Conservation (phyloP, 345 rosid genomes). For the Eucalyptus dawsonii region DNA sequence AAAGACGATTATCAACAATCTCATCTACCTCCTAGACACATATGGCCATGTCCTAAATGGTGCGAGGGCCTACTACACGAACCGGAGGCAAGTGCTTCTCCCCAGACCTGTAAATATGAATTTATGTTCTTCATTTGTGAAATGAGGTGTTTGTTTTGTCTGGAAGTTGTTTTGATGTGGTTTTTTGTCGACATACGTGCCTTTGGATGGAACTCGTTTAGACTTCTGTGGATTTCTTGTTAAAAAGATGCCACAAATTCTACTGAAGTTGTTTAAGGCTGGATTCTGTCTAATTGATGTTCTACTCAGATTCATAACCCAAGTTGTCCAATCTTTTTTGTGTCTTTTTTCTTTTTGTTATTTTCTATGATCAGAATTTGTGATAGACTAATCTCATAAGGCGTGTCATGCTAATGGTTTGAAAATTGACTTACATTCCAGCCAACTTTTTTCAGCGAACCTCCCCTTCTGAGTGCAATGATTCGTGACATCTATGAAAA, state of each 20-base stretch:
- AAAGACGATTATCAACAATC: slow-evolving; percentile 54
- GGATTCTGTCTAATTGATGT: neutral
- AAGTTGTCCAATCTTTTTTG: neutral
- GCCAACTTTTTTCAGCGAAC: slow-evolving; percentile 39
- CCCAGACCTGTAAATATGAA: neutral
- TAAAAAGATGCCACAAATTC: neutral
- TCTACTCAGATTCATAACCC: neutral
- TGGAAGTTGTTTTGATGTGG: neutral
- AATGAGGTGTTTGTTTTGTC: neutral
- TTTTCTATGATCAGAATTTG: neutral
- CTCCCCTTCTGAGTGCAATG: slow-evolving; percentile 87
- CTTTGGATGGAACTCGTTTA: neutral
- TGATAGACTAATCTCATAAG: neutral
- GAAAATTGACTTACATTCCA: neutral
- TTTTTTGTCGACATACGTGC: neutral
- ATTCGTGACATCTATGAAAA: slow-evolving; percentile 42
- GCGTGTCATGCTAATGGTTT: neutral
- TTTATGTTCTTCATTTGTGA: neutral
- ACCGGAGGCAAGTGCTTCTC: slow-evolving; percentile 45
- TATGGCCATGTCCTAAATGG: slow-evolving; percentile 80
- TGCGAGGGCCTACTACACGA: slow-evolving; percentile 74
- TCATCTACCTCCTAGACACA: slow-evolving; percentile 44
- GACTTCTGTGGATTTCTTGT: neutral
- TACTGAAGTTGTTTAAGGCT: neutral
- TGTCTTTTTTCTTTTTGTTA: neutral